Base-by-base conservation (phyloP, 202 grass and related monocot species). In the Musa balbisiana region DNA sequence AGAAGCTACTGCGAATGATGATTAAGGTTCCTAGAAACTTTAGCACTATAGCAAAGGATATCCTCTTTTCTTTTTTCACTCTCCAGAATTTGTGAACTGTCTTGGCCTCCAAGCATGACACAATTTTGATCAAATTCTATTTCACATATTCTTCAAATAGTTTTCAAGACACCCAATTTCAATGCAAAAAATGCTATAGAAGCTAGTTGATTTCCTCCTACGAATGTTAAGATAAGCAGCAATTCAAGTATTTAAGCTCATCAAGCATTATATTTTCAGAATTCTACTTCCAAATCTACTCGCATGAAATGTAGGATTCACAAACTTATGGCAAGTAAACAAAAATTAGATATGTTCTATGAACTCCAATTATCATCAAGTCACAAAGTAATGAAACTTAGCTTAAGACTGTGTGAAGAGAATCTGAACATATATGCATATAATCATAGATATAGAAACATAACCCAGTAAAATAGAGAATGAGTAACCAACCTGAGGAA, bases 401-500 rank as follows among this genome's bases (percentile, higher is more conserved):
- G 33, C 4, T 5, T 43, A 43, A 43, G 33, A 5, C 33, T 43
- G 33, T 43, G 33, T 6, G 33, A 62, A 62, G 58, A 62, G 15
- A 62, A 62, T 62, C 58, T 62, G 16, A 26, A 24, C 16, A 13
- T 14, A 17, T 26, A 17, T 62, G 55, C 11, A 69, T 10, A 63
- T 69, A 23, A 50, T 27, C 52, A 74, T 2, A 59, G 51, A 60
- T 67, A 53, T 73, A 19, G 62, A 78, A 54, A 79, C 2, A 71
- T 80, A 77, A 55, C 68, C 72, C 14, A 71, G 69, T 8, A 75
- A 79, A 73, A 33, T 81, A 85, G 51, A 82, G 21, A 67, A 6
- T 78, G 79, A 75, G 67, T 64, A 84, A 81, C 83, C 87, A 55
- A 97, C 94, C 90, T 93, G 88, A 69, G 94, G 88, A 79, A 97